phyloP scores from a whole-genome alignment of 371 early-diverging fungal species.

The Mucor irregularis region DNA sequence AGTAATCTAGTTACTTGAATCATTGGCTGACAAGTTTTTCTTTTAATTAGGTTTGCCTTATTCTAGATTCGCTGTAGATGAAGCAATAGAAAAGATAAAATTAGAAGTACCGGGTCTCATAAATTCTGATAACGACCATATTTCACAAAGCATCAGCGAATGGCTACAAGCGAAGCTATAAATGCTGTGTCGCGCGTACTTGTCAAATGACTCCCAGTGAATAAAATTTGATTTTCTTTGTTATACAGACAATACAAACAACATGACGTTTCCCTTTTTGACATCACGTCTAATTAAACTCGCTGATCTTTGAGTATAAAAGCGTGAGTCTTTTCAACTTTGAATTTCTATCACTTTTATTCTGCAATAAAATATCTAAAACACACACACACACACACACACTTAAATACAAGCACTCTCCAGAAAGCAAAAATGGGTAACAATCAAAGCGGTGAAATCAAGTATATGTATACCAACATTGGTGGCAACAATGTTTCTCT shows the following conservation, averaged over 20 bases:
- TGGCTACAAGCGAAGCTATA: constrained; percentile 33
- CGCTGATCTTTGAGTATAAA: no score
- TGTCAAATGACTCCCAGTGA: background rate
- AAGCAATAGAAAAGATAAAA: constrained; percentile 52
- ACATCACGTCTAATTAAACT: constrained; percentile 5
- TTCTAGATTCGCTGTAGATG: constrained; percentile 73
- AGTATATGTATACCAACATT: constrained; percentile 6
- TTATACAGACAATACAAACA: background rate
- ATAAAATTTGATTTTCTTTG: background rate
- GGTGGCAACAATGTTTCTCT: constrained; percentile 6
- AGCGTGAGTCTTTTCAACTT: no score
- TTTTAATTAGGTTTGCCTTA: constrained; percentile 32
- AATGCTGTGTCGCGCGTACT: no score
- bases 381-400: no score
- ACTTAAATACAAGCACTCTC: background rate
- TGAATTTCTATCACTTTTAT: background rate
- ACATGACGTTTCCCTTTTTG: constrained; percentile 8
- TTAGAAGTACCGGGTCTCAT: constrained; percentile 41
- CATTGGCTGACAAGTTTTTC: background rate
- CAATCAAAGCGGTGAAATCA: constrained; percentile 11
- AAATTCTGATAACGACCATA: constrained; percentile 32
- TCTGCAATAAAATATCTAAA: background rate
- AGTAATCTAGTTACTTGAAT: background rate
- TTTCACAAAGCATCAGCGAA: constrained; percentile 22
- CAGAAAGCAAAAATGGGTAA: background rate